Percentiles rank a stretch among this genome's conserved stretches.
phyloP scores from a whole-genome alignment of 2,329 filamentous ascomycete species.

The Camptophora hylomeconis region DNA sequence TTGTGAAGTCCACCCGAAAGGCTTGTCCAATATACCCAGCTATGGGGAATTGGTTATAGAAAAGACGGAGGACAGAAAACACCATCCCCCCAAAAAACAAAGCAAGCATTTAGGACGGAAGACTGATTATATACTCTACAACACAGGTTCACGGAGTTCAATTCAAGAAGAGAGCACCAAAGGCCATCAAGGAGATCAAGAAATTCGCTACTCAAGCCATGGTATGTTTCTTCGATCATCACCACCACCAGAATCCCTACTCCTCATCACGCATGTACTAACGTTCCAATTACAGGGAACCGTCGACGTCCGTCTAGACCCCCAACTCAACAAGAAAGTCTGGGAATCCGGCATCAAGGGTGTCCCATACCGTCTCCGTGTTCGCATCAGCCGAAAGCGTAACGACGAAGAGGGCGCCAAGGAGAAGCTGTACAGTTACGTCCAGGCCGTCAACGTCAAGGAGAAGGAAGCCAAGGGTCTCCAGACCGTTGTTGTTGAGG shows the following conservation, averaged over 20 bases:
- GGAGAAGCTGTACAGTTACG: constrained; percentile 99
- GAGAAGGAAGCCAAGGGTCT: constrained; percentile 77
- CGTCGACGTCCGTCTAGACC: constrained; percentile 92
- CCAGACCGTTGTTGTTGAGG: constrained; percentile 74
- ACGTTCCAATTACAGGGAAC: constrained; percentile 54
- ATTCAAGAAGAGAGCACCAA: constrained; percentile 99
- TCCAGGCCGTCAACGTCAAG: constrained; percentile 99
- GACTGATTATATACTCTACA: constrained; percentile 42
- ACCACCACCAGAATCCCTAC: neutral
- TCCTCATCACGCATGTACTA: neutral
- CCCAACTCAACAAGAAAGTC: constrained; percentile 99
- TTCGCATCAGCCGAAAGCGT: constrained; percentile 98
- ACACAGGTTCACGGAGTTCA: constrained; percentile 82
- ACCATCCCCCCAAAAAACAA: constrained; percentile 5
- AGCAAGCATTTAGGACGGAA: constrained; percentile 46
- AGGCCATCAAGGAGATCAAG: constrained; percentile 99
- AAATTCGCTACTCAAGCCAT: constrained; percentile 85
- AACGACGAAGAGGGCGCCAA: constrained; percentile 99
- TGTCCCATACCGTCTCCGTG: constrained; percentile 89
- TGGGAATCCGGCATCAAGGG: constrained; percentile 99
- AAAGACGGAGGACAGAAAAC: constrained; percentile 14
- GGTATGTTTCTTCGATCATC: constrained; percentile 50
- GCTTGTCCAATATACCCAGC: constrained; percentile 20
- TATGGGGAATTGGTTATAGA: too few relatives aligned
- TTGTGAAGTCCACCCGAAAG: constrained; percentile 56